Base-by-base conservation (phyloP, 2,329 filamentous ascomycete species). In the Fusarium chaquense region DNA sequence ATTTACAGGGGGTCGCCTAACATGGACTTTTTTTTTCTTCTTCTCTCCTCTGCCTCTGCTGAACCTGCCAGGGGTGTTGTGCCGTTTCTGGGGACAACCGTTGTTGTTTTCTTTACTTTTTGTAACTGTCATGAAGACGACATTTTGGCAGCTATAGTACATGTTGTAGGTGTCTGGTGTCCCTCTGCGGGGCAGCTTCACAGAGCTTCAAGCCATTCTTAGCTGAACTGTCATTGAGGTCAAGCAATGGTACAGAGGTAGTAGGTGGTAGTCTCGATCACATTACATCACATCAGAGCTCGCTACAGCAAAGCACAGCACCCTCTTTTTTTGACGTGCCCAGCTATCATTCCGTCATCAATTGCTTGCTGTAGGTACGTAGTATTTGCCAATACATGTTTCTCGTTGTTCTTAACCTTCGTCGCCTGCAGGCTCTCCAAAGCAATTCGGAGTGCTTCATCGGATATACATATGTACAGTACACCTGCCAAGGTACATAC, bases 61-160 rank as follows among this genome's bases (percentile, higher is more conserved):
- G 51, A 40, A 32, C 28, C 16, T 52, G 38, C 36, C 54, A 65
- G 65, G 65, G 65, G 55, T 45, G 55, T 35, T 51, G 35, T 50
- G 55, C 13, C 32, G 59, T 64, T 62, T 69, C 65, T 69, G 65
- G 61, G 66, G 66, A 62, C 60, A 62, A 65, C 66, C 52, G 44
- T 41, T 58, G 51, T 51, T 51, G 51, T 43, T 63, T 59, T 51
- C 44, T 47, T 65, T 32, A 47, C 62, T 61, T 65, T 58, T 58
- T 59, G 35, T 18, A 28, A 47, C 30, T 47, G 54, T 61, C 46
- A 61, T 66, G 56, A 67, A 62, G 49, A 30, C 40, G 51, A 50
- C 24, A 49, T 57, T n/a, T 36, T 35, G 18, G 26, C 26, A 60
- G 36, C 20, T 24, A 50, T 22, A 50, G 22, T 15, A 58, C 8